Evolutionary conservation across 106 monocot species (phyloP), one percentile per base, ranked within the genome.

Genomic region (Allium fistulosum): DNA sequence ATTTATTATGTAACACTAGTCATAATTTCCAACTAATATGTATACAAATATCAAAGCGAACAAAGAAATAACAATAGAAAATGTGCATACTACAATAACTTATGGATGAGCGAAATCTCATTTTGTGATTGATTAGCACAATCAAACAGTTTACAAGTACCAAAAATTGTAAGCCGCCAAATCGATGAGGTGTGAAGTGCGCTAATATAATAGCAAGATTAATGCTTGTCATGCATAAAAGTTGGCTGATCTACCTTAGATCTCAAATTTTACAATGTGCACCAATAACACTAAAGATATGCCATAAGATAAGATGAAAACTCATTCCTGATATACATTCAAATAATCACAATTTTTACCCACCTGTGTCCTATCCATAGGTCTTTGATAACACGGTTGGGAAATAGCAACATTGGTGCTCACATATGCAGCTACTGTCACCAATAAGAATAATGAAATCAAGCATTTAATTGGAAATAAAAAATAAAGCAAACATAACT

Each of bases 301-400:
- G 22, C 9, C 9, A 59, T 12, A 18, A 8, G 2, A 58, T 59
- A 12, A 1, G 11, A 48, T 59, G 9, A 47, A 48, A 48, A 11
- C 58, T 59, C 16, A 65, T 26, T 51, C 10, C 22, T 22, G 1
- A 22, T 0, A 22, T 22, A 22, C 22, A 22, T 22, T 22, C 22
- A 22, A 2, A 18, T 26, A 4, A 51, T 49, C 51, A 66, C 7
- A 11, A 66, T 17, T 50, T 18, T 66, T 13, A 75, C 76, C 17
- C 14, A 96, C 95, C 81, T 90, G 92, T 55, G 69, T 87, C 55
- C 92, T 67, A 79, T 92, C 93, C 97, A 99, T 99, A 46, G 87
- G 87, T 45, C 97, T 87, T 81, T 87, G 82, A 11, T 79, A 82
- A 68, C 92, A 87, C 37, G 93, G 72, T 84, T 84, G 80, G 59